Evolutionary conservation across 2,329 filamentous ascomycete species (phyloP).

Genomic region (Colletotrichum sp.): DNA sequence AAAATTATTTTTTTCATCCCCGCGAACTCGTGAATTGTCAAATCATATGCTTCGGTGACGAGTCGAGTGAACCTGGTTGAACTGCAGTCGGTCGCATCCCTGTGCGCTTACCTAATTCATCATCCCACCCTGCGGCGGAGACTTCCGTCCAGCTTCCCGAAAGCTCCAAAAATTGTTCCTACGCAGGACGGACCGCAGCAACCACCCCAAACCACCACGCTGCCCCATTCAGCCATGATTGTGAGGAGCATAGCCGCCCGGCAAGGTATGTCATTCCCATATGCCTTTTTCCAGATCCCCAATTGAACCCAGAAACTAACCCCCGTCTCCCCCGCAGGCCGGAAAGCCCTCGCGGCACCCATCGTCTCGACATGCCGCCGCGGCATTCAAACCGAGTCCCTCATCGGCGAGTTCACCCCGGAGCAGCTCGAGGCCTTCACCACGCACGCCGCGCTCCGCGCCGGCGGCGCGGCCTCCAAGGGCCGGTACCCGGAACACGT

Average conservation of each 20-base stretch:
- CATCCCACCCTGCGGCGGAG: background rate
- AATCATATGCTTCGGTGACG: background rate
- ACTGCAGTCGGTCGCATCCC: background rate
- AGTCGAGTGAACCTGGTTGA: background rate
- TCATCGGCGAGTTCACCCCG: conserved; percentile 26
- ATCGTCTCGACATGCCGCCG: conserved; percentile 44
- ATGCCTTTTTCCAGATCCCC: background rate
- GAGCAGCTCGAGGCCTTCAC: conserved; percentile 25
- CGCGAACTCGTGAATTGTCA: background rate
- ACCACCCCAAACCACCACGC: conserved; percentile 49
- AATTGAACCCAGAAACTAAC: conserved; percentile 24
- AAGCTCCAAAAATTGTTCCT: conserved; percentile 22
- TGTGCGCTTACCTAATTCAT: conserved; percentile 7
- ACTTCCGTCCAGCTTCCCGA: conserved; percentile 7
- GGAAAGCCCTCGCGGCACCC: conserved; percentile 53
- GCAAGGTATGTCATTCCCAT: conserved; percentile 51
- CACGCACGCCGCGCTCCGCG: conserved; percentile 19
- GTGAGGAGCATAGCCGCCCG: conserved; percentile 58
- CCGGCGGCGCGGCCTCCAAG: background rate
- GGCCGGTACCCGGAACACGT: background rate
- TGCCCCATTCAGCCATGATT: conserved; percentile 52
- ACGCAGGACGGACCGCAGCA: conserved; percentile 24
- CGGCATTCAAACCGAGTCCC: conserved; percentile 38
- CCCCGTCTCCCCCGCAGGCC: conserved; percentile 44
- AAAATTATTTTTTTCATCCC: background rate